A percentile compares a stretch with the other conserved stretches of the same genome.
Conservation (phyloP, 805 yeast species). For the Saturnispora silvae region DNA sequence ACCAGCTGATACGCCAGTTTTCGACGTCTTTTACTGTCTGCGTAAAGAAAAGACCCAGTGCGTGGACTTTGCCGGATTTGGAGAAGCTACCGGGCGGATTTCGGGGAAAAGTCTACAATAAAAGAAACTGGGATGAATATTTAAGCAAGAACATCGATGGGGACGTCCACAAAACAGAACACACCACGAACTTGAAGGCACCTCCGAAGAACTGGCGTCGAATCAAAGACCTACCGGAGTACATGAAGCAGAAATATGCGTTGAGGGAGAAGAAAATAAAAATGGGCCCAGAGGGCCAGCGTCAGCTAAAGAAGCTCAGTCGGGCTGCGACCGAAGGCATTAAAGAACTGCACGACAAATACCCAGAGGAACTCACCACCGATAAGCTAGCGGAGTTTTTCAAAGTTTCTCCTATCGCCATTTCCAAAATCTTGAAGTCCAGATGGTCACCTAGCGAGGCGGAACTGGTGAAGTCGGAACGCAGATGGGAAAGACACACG, state of each 20-base stretch:
- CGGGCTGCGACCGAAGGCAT: conserved; percentile 61
- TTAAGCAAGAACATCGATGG: conserved; percentile 11
- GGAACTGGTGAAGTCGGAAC: conserved; percentile 35
- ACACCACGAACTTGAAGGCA: conserved; percentile 9
- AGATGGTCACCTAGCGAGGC: conserved; percentile 59
- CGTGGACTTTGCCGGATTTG: conserved; percentile 29
- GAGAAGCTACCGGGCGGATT: conserved; percentile 26
- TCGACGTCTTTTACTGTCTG: neutral
- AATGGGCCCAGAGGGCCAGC: conserved; percentile 11
- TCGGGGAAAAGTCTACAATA: conserved; percentile 26
- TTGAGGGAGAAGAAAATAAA: conserved; percentile 49
- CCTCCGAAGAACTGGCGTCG: conserved; percentile 40
- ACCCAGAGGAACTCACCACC: conserved; percentile 50
- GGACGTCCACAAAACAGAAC: conserved; percentile 8
- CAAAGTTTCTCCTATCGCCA: conserved; percentile 69
- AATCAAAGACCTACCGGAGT: conserved; percentile 38
- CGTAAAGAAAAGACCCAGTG: conserved; percentile 14
- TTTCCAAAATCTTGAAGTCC: conserved; percentile 67
- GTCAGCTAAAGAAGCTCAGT: conserved; percentile 55
- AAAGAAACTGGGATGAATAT: conserved; percentile 20
- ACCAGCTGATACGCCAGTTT: too few species aligned
- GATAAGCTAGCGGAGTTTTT: conserved; percentile 53
- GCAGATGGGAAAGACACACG: conserved; percentile 47
- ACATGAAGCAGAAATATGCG: conserved; percentile 63
- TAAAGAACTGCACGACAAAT: conserved; percentile 39